Evolutionary conservation across 1,284 basidiomycete species (phyloP).

Genomic region (Cerrena zonata): DNA sequence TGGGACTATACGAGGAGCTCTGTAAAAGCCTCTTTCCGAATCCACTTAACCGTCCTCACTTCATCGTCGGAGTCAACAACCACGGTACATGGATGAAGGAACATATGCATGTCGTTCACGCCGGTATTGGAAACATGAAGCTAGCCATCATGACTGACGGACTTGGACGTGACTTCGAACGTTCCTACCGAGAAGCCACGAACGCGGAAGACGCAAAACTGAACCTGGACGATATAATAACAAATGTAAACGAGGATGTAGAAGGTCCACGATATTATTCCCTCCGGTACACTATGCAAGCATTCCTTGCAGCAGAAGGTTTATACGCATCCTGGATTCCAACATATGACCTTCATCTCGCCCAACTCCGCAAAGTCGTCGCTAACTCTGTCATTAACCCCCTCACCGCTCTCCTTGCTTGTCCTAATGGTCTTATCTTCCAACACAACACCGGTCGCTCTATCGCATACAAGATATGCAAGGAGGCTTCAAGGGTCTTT

Average conservation of each 20-base stretch:
- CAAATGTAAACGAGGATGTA: slow-evolving; percentile 18
- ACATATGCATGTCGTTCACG: slow-evolving; percentile 63
- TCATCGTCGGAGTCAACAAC: slow-evolving; percentile 79
- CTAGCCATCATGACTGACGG: slow-evolving; percentile 79
- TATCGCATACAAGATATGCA: slow-evolving; percentile 48
- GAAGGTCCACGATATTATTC: slow-evolving; percentile 42
- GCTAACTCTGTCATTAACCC: slow-evolving; percentile 86
- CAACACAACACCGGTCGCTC: slow-evolving; percentile 35
- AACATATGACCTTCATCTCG: slow-evolving; percentile 64
- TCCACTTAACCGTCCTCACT: slow-evolving; percentile 69
- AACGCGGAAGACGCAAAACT: slow-evolving; percentile 17
- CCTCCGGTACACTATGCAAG: slow-evolving; percentile 66
- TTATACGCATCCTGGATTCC: slow-evolving; percentile 68
- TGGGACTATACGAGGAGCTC: slow-evolving; percentile 85
- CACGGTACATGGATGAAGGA: slow-evolving; percentile 67
- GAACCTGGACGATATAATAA: slow-evolving; percentile 53
- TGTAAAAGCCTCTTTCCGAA: slow-evolving; percentile 69
- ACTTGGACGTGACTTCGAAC: slow-evolving; percentile 54
- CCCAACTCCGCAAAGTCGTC: slow-evolving; percentile 78
- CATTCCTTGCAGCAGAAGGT: slow-evolving; percentile 50
- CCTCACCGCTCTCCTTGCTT: slow-evolving; percentile 76
- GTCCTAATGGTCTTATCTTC: slow-evolving; percentile 75
- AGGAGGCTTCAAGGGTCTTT: slow-evolving; percentile 58
- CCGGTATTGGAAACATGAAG: slow-evolving; percentile 66
- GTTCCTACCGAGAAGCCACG: slow-evolving; percentile 11